Evolutionary conservation across 2,329 filamentous ascomycete genomes (phyloP).

Genomic region (Chaetomiaceae sp.): DNA sequence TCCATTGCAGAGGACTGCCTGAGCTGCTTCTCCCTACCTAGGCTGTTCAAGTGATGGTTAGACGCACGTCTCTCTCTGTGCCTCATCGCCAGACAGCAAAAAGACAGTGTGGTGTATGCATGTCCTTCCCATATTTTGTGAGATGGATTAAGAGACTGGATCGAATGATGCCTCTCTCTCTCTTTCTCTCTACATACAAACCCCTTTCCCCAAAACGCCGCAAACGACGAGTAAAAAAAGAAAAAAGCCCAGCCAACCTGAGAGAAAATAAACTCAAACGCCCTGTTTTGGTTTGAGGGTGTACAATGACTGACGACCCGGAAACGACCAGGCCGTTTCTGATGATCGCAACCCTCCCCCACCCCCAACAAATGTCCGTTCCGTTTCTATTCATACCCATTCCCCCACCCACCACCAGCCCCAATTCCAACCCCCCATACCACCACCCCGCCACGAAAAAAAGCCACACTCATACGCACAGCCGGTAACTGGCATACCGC

Average conservation of each 20-base stretch:
- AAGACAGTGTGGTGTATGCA: too few relatives aligned
- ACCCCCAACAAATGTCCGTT: background rate
- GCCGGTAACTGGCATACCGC: conserved; percentile 88
- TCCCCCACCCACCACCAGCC: background rate
- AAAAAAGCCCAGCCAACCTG: background rate
- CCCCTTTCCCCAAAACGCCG: background rate
- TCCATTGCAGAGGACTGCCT: too few relatives aligned
- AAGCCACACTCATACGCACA: conserved; percentile 56
- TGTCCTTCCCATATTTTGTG: too few relatives aligned
- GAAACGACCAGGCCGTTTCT: too few relatives aligned
- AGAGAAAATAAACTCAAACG: background rate
- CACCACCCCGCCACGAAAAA: background rate
- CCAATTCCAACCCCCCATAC: background rate
- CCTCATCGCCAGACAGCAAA: too few relatives aligned
- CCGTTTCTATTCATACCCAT: background rate
- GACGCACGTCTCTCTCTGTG: too few relatives aligned
- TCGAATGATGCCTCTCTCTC: too few relatives aligned
- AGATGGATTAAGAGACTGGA: too few relatives aligned
- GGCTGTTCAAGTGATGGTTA: too few relatives aligned
- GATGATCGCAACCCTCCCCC: background rate
- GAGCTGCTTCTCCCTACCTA: too few relatives aligned
- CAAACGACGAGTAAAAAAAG: background rate
- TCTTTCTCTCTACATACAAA: background rate
- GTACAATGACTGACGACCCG: too few relatives aligned
- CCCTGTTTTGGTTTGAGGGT: background rate